These are phyloP conservation scores for Globisporangium solare DNA, from an alignment of 352 stramenopile genomes.

Conservation along the genomic window DNA sequence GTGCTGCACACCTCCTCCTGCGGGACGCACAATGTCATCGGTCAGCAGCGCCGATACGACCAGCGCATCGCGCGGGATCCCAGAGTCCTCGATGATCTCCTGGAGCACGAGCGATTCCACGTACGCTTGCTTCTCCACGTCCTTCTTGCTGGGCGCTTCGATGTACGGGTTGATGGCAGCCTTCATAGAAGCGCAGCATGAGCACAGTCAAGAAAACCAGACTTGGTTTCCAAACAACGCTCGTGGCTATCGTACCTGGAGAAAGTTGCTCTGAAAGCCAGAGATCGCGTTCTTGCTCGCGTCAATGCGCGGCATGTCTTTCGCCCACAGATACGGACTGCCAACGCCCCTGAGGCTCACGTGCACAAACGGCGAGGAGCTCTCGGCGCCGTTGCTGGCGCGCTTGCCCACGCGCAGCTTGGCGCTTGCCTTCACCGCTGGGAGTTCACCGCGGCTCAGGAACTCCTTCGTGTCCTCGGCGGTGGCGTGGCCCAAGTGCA, in stretches of 20 bases:
- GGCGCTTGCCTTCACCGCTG: slow-evolving; percentile 2
- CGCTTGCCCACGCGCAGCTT: slow-evolving; percentile 34
- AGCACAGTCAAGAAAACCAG: too few relatives aligned
- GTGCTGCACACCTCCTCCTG: slow-evolving; percentile 12
- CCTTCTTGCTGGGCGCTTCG: slow-evolving; percentile 10
- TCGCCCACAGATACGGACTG: slow-evolving; percentile 59
- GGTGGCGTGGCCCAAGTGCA: slow-evolving; percentile 52
- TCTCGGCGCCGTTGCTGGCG: slow-evolving; percentile 17
- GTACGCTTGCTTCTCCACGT: slow-evolving; percentile 55
- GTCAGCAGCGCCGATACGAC: slow-evolving; percentile 56
- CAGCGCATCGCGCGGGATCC: slow-evolving; percentile 55
- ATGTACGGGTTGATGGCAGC: slow-evolving; percentile 45
- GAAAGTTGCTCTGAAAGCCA: slow-evolving; percentile 51
- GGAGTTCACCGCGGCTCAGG: slow-evolving; percentile 22
- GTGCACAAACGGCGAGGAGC: slow-evolving; percentile 8
- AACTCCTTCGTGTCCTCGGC: slow-evolving; percentile 38
- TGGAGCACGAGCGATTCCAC: slow-evolving; percentile 64
- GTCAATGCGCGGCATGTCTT: slow-evolving; percentile 67
- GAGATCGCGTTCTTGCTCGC: slow-evolving; percentile 35
- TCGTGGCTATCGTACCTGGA: slow-evolving; percentile 23
- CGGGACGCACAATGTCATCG: slow-evolving; percentile 40
- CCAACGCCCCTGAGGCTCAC: slow-evolving; percentile 45
- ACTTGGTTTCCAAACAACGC: neutral
- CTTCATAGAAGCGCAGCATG: slow-evolving; percentile 11
- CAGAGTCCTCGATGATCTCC: slow-evolving; percentile 54